A percentile compares a stretch with the other conserved stretches of the same genome.
Evolutionary conservation across 495 filamentous ascomycete genomes (phyloP).

Genomic region (Penicillium lagena): DNA sequence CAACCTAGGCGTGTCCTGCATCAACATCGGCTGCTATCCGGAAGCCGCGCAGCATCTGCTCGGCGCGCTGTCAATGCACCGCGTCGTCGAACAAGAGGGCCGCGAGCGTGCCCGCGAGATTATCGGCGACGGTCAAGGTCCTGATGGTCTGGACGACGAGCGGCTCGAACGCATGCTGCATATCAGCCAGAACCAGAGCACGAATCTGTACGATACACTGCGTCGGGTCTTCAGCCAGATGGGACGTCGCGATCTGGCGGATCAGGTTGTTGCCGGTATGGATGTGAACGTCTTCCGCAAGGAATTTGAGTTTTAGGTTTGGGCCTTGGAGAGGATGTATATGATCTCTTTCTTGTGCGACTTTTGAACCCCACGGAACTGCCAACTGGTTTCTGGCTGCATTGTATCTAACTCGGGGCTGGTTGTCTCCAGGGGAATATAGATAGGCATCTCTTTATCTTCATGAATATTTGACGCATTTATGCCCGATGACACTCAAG

Average conservation of each 20-base stretch:
- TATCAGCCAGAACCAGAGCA: constrained; percentile 82
- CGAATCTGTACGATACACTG: constrained; percentile 90
- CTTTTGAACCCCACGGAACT: not conserved
- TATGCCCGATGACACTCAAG: too few species aligned
- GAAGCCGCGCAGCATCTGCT: constrained; percentile 95
- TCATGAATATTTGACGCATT: too few species aligned
- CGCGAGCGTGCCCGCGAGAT: constrained; percentile 77
- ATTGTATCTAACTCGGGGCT: not conserved
- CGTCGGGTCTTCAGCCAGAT: constrained; percentile 91
- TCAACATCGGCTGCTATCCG: constrained; percentile 92
- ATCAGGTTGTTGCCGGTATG: constrained; percentile 80
- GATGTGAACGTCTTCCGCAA: constrained; percentile 84
- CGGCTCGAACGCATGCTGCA: constrained; percentile 73
- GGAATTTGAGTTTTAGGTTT: constrained; percentile 65
- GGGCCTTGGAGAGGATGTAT: not conserved
- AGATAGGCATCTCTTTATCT: too few species aligned
- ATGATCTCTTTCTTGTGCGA: constrained; percentile 2
- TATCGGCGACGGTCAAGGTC: constrained; percentile 50
- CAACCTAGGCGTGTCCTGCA: constrained; percentile 93
- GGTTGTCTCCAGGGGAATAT: too few species aligned
- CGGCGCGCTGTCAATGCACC: constrained; percentile 92
- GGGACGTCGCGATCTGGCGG: constrained; percentile 79
- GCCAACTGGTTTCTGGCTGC: not conserved
- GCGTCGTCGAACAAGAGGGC: constrained; percentile 80
- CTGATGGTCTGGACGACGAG: constrained; percentile 53